Base-by-base conservation (phyloP, 2,329 filamentous ascomycete species). In the Sporothrix euskadiensis region DNA sequence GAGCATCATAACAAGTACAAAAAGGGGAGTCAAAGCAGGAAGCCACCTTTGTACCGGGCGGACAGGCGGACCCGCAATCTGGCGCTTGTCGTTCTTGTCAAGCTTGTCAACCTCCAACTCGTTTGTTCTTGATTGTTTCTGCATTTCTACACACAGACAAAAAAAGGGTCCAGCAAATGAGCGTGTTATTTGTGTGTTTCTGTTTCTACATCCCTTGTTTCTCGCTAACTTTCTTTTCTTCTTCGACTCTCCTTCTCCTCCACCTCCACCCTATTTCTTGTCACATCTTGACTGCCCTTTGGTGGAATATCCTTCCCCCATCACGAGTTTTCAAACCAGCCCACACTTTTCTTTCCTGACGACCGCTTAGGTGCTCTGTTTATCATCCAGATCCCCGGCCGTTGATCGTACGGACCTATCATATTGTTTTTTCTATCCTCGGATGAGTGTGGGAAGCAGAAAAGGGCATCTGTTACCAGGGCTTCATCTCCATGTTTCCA, bases 61-160 rank as follows among this genome's bases (percentile, higher is more conserved):
- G 16, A 61, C 57, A 57, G 57, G 57, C 57, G 57, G 57, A 61
- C 57, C 57, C 57, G 57, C 57, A 61, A 61, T 61, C 57, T 39
- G 57, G 14, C 16, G 57, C 57, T 59, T 39, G 30, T 59, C 30
- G 10, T 14, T 26, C 30, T 59, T 59, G 30, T 59, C 26, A 26
- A 59, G 56, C 26, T 54, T 26, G 47, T 14, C 10, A 57, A 35
- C 35, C 35, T 8, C 35, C 35, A 35, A 4, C 35, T 35, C 35
- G 54, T 22, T 32, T 57, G 26, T 14, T 30, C 26, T 59, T 30
- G 9, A 32, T 14, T 35, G 12, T 59, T 32, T 32, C 54, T 14
- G 16, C 16, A 3, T 35, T 32, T 12, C 32, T 57, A 1, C 12
- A 14, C 26, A 35, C 9, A 32, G 12, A 6, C 39, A 10, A 9